Evolutionary conservation across 495 filamentous ascomycete genomes (phyloP).

Genomic region (Aspergillus hancockii): DNA sequence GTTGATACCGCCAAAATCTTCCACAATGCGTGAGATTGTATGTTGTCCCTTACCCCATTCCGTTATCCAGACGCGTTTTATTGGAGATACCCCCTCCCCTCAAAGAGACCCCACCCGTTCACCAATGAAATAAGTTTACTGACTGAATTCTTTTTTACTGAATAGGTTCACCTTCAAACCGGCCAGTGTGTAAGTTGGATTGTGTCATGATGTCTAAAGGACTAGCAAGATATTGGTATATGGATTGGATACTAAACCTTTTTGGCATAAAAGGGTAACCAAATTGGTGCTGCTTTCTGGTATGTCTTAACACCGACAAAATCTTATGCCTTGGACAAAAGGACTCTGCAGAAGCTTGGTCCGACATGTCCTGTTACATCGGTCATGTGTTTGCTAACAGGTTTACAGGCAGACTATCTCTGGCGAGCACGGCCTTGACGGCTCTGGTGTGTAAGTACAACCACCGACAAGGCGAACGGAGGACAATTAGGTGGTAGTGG

Average conservation of each 20-base stretch:
- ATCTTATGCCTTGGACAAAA: background rate
- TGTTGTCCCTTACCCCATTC: constrained; percentile 43
- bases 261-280: constrained; percentile 77
- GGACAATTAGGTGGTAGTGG: constrained; percentile 13
- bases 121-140: constrained; percentile 31
- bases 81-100: constrained; percentile 35
- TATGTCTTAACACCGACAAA: constrained; percentile 39
- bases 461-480: constrained; percentile 4
- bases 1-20: constrained; percentile 44
- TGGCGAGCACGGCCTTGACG: constrained; percentile 98
- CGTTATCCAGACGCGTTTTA: constrained; percentile 39
- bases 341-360: background rate
- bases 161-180: constrained; percentile 95
- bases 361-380: background rate
- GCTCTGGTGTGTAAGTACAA: constrained; percentile 79
- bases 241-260: constrained; percentile 32
- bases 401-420: constrained; percentile 85
- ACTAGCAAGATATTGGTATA: constrained; percentile 10
- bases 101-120: constrained; percentile 48
- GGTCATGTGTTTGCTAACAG: constrained; percentile 28
- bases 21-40: constrained; percentile 96
- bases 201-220: constrained; percentile 13
- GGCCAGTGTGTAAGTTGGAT: constrained; percentile 85
- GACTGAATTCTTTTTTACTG: constrained; percentile 38
- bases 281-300: constrained; percentile 99